Evolutionary conservation across 805 yeast species (phyloP).

Genomic region (Wickerhamiella qilinensis): DNA sequence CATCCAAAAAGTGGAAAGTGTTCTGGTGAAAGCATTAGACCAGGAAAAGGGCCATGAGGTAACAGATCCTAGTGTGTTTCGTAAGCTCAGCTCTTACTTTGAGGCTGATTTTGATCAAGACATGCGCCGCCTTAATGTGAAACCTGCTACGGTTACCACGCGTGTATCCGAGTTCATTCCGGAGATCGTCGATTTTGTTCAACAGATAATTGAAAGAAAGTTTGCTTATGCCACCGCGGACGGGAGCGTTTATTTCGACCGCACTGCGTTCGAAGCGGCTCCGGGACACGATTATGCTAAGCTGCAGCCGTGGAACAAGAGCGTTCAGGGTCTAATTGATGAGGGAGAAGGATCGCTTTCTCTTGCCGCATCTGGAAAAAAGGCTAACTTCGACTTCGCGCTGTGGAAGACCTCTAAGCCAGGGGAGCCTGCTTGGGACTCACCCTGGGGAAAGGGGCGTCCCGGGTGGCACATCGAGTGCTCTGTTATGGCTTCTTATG

Average conservation of each 20-base stretch:
- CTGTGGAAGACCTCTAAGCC: constrained; percentile 93
- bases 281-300: constrained; percentile 79
- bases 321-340: constrained; percentile 64
- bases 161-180: constrained; percentile 94
- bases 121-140: constrained; percentile 71
- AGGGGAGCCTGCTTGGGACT: constrained; percentile 92
- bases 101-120: constrained; percentile 72
- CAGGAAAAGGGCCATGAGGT: constrained; percentile 54
- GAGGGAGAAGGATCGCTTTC: constrained; percentile 91
- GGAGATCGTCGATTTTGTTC: constrained; percentile 70
- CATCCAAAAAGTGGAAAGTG: constrained; percentile 47
- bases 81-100: constrained; percentile 75
- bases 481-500: constrained; percentile 93
- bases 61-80: constrained; percentile 72
- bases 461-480: constrained; percentile 99
- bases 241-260: constrained; percentile 94
- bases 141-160: constrained; percentile 73
- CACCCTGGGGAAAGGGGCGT: constrained; percentile 95
- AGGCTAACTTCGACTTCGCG: constrained; percentile 75
- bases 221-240: constrained; percentile 71
- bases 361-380: constrained; percentile 39
- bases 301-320: constrained; percentile 96
- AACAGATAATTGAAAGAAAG: constrained; percentile 58
- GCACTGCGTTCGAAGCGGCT: constrained; percentile 56
- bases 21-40: constrained; percentile 61